A percentile compares a stretch with the other conserved stretches of the same genome.
Conservation (phyloP, 805 yeast species). For the Saccharomyces cerevisiae region DNA sequence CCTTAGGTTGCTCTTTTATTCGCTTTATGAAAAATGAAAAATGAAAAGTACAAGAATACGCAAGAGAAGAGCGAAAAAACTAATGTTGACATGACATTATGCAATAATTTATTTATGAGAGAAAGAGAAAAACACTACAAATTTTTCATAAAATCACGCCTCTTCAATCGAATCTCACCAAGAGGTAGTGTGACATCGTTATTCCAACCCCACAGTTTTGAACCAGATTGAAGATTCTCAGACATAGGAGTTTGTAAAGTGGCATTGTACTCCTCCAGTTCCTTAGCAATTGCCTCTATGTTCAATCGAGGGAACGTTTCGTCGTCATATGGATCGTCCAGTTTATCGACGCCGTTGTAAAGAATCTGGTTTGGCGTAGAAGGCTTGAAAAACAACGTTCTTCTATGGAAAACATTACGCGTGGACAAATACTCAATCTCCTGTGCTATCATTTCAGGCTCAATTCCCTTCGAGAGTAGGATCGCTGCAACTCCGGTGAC, state of each 20-base stretch:
- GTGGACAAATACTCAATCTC: constrained; percentile 41
- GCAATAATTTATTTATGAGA: no score
- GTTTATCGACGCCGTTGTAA: constrained; percentile 30
- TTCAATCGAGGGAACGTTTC: constrained; percentile 15
- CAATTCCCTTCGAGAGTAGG: constrained; percentile 44
- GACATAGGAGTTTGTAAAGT: neutral
- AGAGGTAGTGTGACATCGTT: neutral
- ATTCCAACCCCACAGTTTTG: neutral
- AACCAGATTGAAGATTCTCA: neutral
- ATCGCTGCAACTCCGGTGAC: constrained; percentile 60
- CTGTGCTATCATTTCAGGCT: constrained; percentile 34
- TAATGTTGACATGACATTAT: no score
- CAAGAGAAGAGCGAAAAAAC: no score
- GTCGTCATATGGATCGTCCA: constrained; percentile 27
- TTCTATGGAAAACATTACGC: constrained; percentile 38
- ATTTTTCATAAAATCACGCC: neutral
- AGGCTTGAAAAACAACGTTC: constrained; percentile 38
- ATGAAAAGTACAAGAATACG: neutral
- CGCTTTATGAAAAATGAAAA: no score
- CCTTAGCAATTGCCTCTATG: neutral
- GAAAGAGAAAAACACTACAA: neutral
- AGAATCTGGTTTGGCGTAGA: constrained; percentile 56
- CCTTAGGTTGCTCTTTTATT: neutral
- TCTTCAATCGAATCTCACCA: neutral
- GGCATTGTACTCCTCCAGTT: neutral